Evolutionary conservation across 345 rosid species (phyloP).

Genomic region (Lenwebbia sp.): DNA sequence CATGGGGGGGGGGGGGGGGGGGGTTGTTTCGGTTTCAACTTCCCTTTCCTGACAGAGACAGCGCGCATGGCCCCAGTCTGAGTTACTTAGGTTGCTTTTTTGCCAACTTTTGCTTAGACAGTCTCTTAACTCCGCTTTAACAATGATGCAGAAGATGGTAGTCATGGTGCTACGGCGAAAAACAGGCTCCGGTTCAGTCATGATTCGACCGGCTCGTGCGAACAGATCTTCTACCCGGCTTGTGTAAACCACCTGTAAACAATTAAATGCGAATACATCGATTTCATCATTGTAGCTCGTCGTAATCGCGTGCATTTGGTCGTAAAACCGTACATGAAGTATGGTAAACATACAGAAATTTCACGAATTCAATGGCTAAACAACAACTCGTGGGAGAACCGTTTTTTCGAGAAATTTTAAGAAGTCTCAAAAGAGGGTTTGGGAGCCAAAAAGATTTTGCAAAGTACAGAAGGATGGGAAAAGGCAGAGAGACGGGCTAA

Average conservation of each 20-base stretch:
- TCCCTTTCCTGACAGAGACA: neutral
- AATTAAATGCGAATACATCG: no score
- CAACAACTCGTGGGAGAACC: neutral
- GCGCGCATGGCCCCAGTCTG: neutral
- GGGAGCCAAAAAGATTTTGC: neutral
- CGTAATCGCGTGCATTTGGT: neutral
- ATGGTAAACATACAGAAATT: neutral
- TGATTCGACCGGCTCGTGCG: neutral
- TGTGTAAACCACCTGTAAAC: neutral
- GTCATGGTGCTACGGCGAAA: neutral
- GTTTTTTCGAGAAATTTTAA: neutral
- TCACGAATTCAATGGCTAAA: neutral
- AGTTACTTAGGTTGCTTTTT: neutral
- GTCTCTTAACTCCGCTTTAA: neutral
- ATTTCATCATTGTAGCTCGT: neutral
- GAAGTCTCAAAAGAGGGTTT: neutral
- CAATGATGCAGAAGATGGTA: neutral
- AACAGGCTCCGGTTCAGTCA: neutral
- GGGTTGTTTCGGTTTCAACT: neutral
- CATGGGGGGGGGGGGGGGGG: neutral
- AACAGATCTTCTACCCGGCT: neutral
- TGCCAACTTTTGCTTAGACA: neutral
- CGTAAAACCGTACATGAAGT: neutral
- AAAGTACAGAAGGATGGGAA: neutral
- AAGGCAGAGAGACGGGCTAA: neutral